Conservation (phyloP, 257 asterid genomes). For the Pogostemon cablin region DNA sequence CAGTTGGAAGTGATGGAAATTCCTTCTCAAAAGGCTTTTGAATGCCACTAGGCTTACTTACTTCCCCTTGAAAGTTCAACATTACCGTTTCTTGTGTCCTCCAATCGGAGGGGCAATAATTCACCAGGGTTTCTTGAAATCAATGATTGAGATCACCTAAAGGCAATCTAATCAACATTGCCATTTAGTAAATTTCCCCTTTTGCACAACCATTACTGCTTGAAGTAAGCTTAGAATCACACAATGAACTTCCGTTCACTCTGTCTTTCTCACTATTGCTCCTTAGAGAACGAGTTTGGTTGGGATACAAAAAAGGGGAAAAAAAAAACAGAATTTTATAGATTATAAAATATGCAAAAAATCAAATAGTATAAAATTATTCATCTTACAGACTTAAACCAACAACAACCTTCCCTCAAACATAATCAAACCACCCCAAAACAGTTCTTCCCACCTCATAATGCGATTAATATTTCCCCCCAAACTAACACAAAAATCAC, state of each 20-base stretch:
- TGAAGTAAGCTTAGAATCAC: constrained; percentile 53
- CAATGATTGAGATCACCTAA: constrained; percentile 65
- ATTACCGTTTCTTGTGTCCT: constrained; percentile 46
- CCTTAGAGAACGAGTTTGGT: constrained; percentile 51
- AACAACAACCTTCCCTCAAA: too few relatives aligned
- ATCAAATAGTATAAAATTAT: too few relatives aligned
- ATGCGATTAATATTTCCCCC: too few relatives aligned
- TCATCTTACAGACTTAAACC: too few relatives aligned
- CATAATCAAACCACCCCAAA: too few relatives aligned
- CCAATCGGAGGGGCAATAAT: constrained; percentile 39
- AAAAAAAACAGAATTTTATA: constrained; percentile 13
- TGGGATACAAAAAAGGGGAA: constrained; percentile 30
- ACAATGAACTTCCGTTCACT: constrained; percentile 52
- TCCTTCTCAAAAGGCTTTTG: constrained; percentile 67
- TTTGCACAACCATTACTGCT: constrained; percentile 58
- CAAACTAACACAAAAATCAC: too few relatives aligned
- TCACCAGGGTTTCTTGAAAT: constrained; percentile 60
- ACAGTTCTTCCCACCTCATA: too few relatives aligned
- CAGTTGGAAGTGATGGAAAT: constrained; percentile 75
- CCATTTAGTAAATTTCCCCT: constrained; percentile 45
- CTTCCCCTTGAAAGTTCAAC: constrained; percentile 44
- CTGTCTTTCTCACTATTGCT: constrained; percentile 55
- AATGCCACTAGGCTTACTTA: constrained; percentile 39
- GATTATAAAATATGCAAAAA: constrained; percentile 15
- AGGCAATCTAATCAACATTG: constrained; percentile 47